Base-by-base conservation (phyloP, 495 filamentous ascomycete genomes). In the Talaromyces adpressus region DNA sequence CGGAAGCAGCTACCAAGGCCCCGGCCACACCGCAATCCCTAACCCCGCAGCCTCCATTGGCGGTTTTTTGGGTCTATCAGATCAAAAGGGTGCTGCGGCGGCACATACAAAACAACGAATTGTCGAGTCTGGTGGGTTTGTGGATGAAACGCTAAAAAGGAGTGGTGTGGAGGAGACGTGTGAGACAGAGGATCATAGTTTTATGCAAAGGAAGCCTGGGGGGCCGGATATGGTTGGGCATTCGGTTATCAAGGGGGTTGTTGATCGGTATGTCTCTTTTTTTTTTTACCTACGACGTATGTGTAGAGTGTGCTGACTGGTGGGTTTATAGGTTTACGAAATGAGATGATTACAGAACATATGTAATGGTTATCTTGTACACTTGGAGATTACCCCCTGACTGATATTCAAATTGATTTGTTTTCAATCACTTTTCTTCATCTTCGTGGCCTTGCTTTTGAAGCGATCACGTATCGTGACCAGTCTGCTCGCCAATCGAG, bases 391-490 rank as follows among this genome's bases (percentile, higher is more conserved):
- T 61, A 1, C 25, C 16, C 32, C 25, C 16, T 20, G 23, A 45
- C 18, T 59, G 32, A 59, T 22, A 45, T 34, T 18, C 20, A 62
- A 61, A 49, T 62, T n/a, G 51, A 45, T 49, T 22, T 51, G 7
- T 27, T 57, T 57, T 30, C 29, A 45, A 25, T 63, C 53, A 22
- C 51, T 59, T 53, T 61, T 12, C 53, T 61, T 57, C 61, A 39
- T 59, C 66, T 81, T 82, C 39, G 75, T 73, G 23, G 63, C 67
- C 60, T 79, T 81, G 47, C 73, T 69, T 22, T 66, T 63, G 16
- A 82, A 57, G 60, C 68, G 64, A 64, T 78, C 78, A 57, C 73
- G 73, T 18, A 83, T 18, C 12, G 70, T 68, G 23, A 77, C 65
- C 12, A 80, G 34, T 64, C 72, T 77, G n/a, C 78, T 74, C 12